Evolutionary conservation across 352 stramenopile genomes (phyloP), one percentile per base, ranked within the genome.

Genomic region (Thalassiosira livingstoniorum): DNA sequence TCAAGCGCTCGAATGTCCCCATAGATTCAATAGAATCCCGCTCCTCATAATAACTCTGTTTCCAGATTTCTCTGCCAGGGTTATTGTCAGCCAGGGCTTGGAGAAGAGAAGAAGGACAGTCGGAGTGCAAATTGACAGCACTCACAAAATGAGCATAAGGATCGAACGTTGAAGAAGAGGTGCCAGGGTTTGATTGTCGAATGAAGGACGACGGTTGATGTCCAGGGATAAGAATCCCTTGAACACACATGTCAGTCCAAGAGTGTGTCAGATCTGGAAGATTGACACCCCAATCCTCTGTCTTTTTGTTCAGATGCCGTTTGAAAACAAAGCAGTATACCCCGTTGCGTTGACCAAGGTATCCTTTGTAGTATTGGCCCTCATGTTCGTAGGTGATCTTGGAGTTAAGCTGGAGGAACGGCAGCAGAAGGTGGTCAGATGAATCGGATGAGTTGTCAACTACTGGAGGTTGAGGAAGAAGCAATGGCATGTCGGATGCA

Each of bases 1-100:
- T 71, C 18, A 84, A 75, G 0, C 23, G n/a, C 34, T 79, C 76
- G 53, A 31, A 84, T 0, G 79, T 47, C 25, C 72, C n/a, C 4
- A 70, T 66, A 0, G 23, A 21, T n/a, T n/a, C 13, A 23, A 79
- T 35, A 0, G 58, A 62, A 5, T 29, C 21, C 55, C 69, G 65
- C 37, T 80, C 62, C 23, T 80, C 53, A 5, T 5, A 7, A 32
- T 80, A 80, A 2, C 42, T 66, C 5, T 64, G 0, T 0, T 68
- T 35, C 72, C 72, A 80, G n/a, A 62, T 18, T 0, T 68, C 18
- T 15, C 51, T 21, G 29, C 74, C 62, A n/a, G 72, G 72, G 42
- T 74, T 80, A 18, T n/a, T 39, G 18, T 29, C 45, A 34, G 54
- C n/a, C 4, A 80, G 21, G 15, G 51, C 54, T 29, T 73, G 51